Evolutionary conservation across 2,329 filamentous ascomycete genomes (phyloP), one percentile per base, ranked within the genome.

Genomic region (Paracamarosporium sp.): DNA sequence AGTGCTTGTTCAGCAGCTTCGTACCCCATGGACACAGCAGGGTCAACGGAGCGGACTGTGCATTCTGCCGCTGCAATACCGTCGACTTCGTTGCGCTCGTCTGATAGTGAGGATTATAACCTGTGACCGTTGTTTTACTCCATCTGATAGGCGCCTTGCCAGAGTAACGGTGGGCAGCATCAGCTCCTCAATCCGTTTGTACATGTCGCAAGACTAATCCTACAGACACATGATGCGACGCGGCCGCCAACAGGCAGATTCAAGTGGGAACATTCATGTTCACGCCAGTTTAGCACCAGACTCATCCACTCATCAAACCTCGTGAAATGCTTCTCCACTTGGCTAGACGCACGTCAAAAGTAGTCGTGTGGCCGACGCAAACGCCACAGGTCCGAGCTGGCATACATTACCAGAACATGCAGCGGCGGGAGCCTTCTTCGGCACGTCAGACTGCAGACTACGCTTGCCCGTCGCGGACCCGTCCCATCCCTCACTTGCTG

Each of bases 371-470:
- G 69, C 69, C 60, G 66, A 68, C 61, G 53, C 38, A 63, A 72
- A 66, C 72, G 72, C 72, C 72, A 74, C 70, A 67, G 36, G 47
- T 40, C 65, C 58, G 55, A 40, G 65, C 61, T 71, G 69, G 67
- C 65, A 73, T 70, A 67, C 55, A 65, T 57, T 61, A 64, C 71
- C 68, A 73, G 65, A 71, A 52, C 63, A 63, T 67, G 67, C 65
- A 65, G 68, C 58, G 67, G 62, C 68, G 64, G 63, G 66, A 60
- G 59, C 61, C 55, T 57, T 70, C 64, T 69, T 66, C 67, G 61
- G 70, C 60, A 72, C 68, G 68, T 71, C 68, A 70, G 71, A 75
- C 69, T 64, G 66, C 65, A 70, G 67, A 66, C 66, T 66, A 66
- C 64, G 64, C 66, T 66, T 57, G 65, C 65, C 57, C 61, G 71